A percentile compares a stretch with the other conserved stretches of the same genome.
phyloP scores from a whole-genome alignment of 1,139 yeast genomes.

The Taphrina pruni region DNA sequence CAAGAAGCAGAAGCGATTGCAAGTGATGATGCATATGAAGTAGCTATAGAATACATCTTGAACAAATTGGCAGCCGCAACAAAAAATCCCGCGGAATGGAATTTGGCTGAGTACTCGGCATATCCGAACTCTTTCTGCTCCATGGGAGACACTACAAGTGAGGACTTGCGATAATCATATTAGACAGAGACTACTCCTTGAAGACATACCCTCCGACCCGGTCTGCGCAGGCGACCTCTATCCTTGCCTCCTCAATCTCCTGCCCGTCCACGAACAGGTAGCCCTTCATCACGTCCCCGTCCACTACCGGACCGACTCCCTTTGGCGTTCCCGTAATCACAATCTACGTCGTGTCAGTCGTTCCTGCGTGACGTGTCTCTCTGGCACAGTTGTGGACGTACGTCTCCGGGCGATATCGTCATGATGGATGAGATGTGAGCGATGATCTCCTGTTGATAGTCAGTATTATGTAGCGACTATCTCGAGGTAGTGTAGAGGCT shows the following conservation, averaged over 20 bases:
- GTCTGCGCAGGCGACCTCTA: constrained; percentile 65
- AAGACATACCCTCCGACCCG: constrained; percentile 83
- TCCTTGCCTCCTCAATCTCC: constrained; percentile 58
- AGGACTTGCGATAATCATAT: too few relatives aligned
- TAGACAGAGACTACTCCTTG: constrained; percentile 52
- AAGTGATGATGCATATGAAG: background rate
- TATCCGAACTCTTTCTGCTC: background rate
- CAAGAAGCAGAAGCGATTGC: background rate
- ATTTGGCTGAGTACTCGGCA: constrained; percentile 2
- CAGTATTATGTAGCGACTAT: background rate
- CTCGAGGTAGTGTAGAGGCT: background rate
- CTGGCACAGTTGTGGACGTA: background rate
- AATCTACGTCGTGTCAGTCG: constrained; percentile 50
- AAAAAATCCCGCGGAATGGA: constrained; percentile 2
- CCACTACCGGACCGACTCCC: constrained; percentile 84
- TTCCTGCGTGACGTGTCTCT: too few relatives aligned
- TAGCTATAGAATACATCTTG: too few relatives aligned
- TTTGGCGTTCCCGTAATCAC: constrained; percentile 92
- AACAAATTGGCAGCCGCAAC: background rate
- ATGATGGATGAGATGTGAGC: constrained; percentile 82
- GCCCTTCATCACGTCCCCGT: constrained; percentile 80
- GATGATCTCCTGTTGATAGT: constrained; percentile 57
- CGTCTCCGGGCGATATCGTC: constrained; percentile 65
- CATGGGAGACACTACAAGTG: background rate
- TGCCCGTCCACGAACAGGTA: constrained; percentile 63